Base-by-base conservation (phyloP, 2,329 filamentous ascomycete species). In the Xylariaceae sp. region DNA sequence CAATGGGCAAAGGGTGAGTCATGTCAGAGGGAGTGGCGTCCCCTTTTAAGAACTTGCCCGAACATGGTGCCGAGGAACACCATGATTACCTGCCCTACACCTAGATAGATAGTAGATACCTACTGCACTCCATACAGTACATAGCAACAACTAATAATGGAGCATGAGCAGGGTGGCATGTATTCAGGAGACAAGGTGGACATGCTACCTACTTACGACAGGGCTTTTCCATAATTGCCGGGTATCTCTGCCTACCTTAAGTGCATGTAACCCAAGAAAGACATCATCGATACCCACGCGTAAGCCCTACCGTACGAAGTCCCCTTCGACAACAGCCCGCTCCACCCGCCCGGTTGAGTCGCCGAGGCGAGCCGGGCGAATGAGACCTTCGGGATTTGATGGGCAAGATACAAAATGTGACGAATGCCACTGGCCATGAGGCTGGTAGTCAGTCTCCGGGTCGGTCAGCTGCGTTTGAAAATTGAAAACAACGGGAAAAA, bases 361-460 rank as follows among this genome's bases (percentile, higher is more conserved):
- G 51, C 47, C 31, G 46, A 53, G 7, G 8, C 30, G 9, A 37
- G 26, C 29, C 37, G 40, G 44, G 35, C 51, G 42, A 59, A 54
- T 56, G 43, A 45, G 30, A 26, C 7, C 3, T 45, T 27, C 54
- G 57, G 57, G 57, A 59, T 59, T 59, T 59, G 57, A 39, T 51
- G 4, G 27, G 50, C 43, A 47, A 31, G 37, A 49, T 56, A 50
- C n/a, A 26, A 9, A 26, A 4, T 11, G 34, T 3, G 35, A 37
- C 35, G 32, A 8, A 37, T 37, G 3, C 3, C 8, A 37, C 35
- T 11, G 35, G 35, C 35, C 30, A 44, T 12, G 11, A 26, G 45
- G 11, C 5, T 7, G 37, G 19, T 3, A n/a, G 39, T 29, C 41
- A 37, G 53, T 56, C 54, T 56, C 50, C 44, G 54, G 53, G 39